phyloP scores from a whole-genome alignment of 441 rosid species.

The Arabidopsis hybrid region DNA sequence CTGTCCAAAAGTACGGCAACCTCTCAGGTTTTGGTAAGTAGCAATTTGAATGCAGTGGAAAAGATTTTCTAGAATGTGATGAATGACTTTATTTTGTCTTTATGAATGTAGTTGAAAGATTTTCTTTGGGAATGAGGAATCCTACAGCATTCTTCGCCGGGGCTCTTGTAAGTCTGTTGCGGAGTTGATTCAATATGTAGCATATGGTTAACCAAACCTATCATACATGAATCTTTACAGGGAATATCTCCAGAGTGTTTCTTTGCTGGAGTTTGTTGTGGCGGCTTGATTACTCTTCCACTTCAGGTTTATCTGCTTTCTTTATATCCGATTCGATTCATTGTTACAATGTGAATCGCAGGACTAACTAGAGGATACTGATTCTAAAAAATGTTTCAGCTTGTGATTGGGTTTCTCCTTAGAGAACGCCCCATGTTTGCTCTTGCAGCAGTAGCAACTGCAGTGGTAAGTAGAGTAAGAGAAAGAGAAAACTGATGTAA shows the following conservation, averaged over 20 bases:
- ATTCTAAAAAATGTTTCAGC: slow-evolving; percentile 47
- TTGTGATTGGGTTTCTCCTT: slow-evolving; percentile 72
- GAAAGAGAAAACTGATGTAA: neutral
- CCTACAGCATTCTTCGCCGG: slow-evolving; percentile 89
- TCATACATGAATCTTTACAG: slow-evolving; percentile 39
- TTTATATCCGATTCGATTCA: neutral
- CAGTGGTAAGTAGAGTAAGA: slow-evolving; percentile 56
- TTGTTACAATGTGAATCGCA: too few species aligned
- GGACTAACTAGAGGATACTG: neutral
- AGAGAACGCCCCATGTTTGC: slow-evolving; percentile 82
- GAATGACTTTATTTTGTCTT: neutral
- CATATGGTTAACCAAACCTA: neutral
- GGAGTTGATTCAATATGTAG: neutral
- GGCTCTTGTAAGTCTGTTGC: slow-evolving; percentile 59
- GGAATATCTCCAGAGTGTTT: slow-evolving; percentile 80
- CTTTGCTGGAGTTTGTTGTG: slow-evolving; percentile 93
- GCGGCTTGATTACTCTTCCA: slow-evolving; percentile 86
- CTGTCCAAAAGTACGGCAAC: slow-evolving; percentile 77
- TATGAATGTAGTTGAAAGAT: slow-evolving; percentile 73
- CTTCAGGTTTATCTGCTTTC: slow-evolving; percentile 59
- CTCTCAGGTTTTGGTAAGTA: slow-evolving; percentile 80
- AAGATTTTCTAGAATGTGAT: slow-evolving; percentile 9
- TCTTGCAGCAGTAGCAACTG: slow-evolving; percentile 81
- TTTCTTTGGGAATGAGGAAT: slow-evolving; percentile 83
- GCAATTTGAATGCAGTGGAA: neutral